Conservation (phyloP, 176 grass and related monocot species). For the Dactylis glomerata region DNA sequence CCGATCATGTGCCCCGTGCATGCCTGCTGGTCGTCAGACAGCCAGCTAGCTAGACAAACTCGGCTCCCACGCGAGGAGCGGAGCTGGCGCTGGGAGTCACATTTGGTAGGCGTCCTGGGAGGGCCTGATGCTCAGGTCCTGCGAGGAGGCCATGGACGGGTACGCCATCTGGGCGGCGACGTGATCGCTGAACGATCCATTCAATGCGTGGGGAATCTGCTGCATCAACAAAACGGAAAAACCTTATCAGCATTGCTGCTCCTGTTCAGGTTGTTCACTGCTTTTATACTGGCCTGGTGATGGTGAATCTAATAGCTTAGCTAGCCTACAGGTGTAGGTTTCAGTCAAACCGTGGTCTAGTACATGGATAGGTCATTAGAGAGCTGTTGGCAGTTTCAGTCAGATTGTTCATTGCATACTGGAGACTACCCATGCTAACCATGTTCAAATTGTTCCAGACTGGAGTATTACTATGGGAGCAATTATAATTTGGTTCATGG, state of each 20-base stretch:
- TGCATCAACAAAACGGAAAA: not conserved
- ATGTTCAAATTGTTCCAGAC: too few species aligned
- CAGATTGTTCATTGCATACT: too few species aligned
- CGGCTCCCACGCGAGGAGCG: conserved; percentile 1
- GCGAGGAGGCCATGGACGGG: conserved; percentile 34
- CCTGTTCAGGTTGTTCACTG: not conserved
- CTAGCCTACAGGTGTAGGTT: not conserved
- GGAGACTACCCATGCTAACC: too few species aligned
- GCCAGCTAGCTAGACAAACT: conserved; percentile 11
- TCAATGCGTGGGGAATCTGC: conserved; percentile 63
- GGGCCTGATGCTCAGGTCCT: conserved; percentile 53
- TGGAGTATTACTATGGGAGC: too few species aligned
- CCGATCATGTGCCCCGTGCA: conserved; percentile 6
- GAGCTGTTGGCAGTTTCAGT: not conserved
- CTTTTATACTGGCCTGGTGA: not conserved
- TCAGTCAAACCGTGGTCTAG: not conserved
- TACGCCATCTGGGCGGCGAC: conserved; percentile 51
- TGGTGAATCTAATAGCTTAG: not conserved
- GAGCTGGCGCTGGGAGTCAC: conserved; percentile 29
- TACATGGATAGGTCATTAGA: not conserved
- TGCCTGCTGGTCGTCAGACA: conserved; percentile 20
- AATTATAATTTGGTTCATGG: too few species aligned
- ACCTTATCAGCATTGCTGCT: not conserved
- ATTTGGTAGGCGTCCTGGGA: conserved; percentile 61
- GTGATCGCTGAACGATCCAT: conserved; percentile 53